Evolutionary conservation across 192 early-diverging fungal species (phyloP).

Genomic region (Backusella parvicylindrica): DNA sequence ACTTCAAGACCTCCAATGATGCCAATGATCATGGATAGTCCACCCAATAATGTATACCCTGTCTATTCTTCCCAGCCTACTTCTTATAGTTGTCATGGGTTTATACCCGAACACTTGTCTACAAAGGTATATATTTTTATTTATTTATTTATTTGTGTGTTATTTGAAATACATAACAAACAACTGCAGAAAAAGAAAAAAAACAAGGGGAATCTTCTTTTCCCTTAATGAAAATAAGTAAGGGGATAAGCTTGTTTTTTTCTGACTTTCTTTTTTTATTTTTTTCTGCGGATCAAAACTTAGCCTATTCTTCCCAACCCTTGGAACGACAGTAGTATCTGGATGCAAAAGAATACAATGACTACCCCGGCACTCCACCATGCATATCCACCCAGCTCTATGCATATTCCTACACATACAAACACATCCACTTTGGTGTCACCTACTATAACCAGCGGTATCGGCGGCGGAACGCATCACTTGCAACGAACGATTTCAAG

Average conservation of each 20-base stretch:
- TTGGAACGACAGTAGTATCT: conserved; percentile 7
- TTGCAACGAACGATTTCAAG: not conserved
- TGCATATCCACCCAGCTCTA: not conserved
- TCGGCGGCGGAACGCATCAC: not conserved
- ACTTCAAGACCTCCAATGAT: not conserved
- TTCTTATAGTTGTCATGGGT: conserved; percentile 5
- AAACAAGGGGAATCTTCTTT: not conserved
- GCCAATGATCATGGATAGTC: not conserved
- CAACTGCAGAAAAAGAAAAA: not conserved
- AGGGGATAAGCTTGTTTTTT: not conserved
- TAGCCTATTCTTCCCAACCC: conserved; percentile 1
- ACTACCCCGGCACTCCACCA: not conserved
- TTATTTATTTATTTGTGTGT: not conserved
- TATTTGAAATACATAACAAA: not conserved
- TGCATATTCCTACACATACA: not conserved
- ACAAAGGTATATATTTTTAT: not conserved
- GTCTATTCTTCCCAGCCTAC: not conserved
- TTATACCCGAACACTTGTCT: conserved; percentile 1
- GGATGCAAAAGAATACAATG: not conserved
- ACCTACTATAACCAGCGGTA: not conserved
- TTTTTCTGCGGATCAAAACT: not conserved
- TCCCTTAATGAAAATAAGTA: not conserved
- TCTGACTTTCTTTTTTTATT: not conserved
- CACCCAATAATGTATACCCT: not conserved
- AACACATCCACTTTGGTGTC: not conserved